A percentile compares a stretch with the other conserved stretches of the same genome.
Conservation (phyloP, 2,329 filamentous ascomycete genomes). For the Pestalotiopsis sp. region DNA sequence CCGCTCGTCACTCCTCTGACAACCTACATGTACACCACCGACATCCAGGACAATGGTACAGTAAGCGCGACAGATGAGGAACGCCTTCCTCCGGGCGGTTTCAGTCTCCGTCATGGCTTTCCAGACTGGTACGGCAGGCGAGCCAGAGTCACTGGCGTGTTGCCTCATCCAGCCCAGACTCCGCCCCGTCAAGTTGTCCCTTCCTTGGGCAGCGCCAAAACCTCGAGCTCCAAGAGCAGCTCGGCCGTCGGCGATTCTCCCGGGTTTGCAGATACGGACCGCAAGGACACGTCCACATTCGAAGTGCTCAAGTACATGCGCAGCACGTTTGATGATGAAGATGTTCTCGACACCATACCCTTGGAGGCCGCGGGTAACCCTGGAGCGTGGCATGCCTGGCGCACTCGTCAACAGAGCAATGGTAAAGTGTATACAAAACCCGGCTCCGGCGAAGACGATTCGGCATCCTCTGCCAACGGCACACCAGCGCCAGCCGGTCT, state of each 20-base stretch:
- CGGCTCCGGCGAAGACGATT: constrained; percentile 21
- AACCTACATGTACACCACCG: constrained; percentile 90
- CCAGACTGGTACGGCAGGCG: constrained; percentile 81
- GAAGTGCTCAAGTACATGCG: constrained; percentile 80
- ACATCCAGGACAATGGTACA: constrained; percentile 72
- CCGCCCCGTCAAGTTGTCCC: constrained; percentile 29
- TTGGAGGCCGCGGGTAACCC: constrained; percentile 84
- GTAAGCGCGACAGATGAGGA: constrained; percentile 84
- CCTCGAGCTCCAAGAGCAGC: constrained; percentile 23
- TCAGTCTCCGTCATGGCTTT: constrained; percentile 89
- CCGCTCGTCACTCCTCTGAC: constrained; percentile 89
- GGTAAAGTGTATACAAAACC: constrained; percentile 38
- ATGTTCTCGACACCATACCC: constrained; percentile 76
- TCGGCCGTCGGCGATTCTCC: constrained; percentile 30
- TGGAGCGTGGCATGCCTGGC: constrained; percentile 94
- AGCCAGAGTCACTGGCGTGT: constrained; percentile 34
- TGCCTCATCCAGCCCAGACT: constrained; percentile 31
- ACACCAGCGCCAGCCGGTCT: constrained; percentile 12
- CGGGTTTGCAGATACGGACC: constrained; percentile 42
- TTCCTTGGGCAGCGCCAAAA: constrained; percentile 23
- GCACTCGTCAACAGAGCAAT: constrained; percentile 62
- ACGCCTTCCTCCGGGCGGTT: constrained; percentile 82
- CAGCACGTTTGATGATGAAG: constrained; percentile 77
- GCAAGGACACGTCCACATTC: constrained; percentile 55
- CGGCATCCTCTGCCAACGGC: neutral